Conservation (phyloP, 2,329 filamentous ascomycete genomes). For the Dryadomyces quercivorus region DNA sequence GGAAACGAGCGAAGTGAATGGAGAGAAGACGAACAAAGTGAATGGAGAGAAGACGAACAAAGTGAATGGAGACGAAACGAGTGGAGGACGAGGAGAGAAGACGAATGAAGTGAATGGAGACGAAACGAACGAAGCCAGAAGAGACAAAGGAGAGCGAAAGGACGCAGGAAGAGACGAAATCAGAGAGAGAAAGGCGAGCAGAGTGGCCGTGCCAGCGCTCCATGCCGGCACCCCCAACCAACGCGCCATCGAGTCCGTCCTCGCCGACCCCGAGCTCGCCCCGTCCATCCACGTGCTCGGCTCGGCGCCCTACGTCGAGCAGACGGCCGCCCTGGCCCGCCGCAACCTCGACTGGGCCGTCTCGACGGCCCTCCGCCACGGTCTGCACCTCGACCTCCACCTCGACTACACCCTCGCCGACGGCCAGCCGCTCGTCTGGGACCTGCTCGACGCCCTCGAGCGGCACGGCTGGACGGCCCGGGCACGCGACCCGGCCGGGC, state of each 20-base stretch:
- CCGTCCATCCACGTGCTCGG: constrained; percentile 46
- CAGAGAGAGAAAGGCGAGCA: too few relatives aligned
- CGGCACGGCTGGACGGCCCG: constrained; percentile 33
- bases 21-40: too few relatives aligned
- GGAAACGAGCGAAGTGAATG: too few relatives aligned
- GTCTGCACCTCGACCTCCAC: constrained; percentile 56
- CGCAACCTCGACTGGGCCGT: constrained; percentile 54
- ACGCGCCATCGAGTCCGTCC: constrained; percentile 25
- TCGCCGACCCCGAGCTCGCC: constrained; percentile 11
- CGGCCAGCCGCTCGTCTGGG: constrained; percentile 35
- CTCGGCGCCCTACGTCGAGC: constrained; percentile 60
- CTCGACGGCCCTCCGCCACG: constrained; percentile 32
- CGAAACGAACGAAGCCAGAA: too few relatives aligned
- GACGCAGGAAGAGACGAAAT: too few relatives aligned
- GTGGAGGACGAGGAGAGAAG: not conserved
- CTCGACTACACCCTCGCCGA: constrained; percentile 55
- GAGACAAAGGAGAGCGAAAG: too few relatives aligned
- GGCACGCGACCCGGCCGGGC: constrained; percentile 15
- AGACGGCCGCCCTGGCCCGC: constrained; percentile 29
- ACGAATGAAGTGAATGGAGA: too few relatives aligned
- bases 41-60: too few relatives aligned
- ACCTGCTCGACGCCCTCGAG: constrained; percentile 39
- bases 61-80: not conserved
- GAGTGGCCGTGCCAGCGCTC: too few relatives aligned
- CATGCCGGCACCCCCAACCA: too few relatives aligned